Percentiles rank a stretch among this genome's conserved stretches.
phyloP scores from a whole-genome alignment of 805 yeast species.

The Candida golubevii region DNA sequence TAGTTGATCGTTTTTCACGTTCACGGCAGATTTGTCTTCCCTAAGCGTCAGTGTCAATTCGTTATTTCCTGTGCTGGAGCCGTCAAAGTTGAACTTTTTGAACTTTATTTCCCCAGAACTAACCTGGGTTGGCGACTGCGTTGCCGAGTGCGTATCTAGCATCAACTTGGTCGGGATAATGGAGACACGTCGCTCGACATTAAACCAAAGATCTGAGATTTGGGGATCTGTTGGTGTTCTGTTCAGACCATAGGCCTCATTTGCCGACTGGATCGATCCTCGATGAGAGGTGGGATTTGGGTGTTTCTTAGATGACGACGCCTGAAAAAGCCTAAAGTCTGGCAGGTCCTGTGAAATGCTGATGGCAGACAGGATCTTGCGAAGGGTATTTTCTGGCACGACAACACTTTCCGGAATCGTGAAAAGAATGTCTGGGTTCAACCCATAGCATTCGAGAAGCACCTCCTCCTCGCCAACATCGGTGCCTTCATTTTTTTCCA shows the following conservation, averaged over 20 bases:
- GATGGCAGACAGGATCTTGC: constrained; percentile 4
- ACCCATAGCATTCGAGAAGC: constrained; percentile 16
- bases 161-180: constrained; percentile 24
- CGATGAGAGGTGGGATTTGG: not conserved
- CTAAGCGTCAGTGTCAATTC: not conserved
- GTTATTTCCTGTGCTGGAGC: constrained; percentile 1
- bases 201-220: constrained; percentile 9
- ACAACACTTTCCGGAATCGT: constrained; percentile 12
- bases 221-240: not conserved
- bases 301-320: not conserved
- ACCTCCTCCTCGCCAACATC: constrained; percentile 19
- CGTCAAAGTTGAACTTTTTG: constrained; percentile 11
- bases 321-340: not conserved
- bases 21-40: not conserved
- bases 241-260: not conserved
- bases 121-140: not conserved
- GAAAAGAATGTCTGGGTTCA: constrained; percentile 18
- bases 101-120: constrained; percentile 6
- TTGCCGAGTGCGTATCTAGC: not conserved
- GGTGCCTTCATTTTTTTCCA: constrained; percentile 7
- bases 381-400: constrained; percentile 5
- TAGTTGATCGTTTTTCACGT: constrained; percentile 7
- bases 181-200: constrained; percentile 24
- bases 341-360: not conserved
- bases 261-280: constrained; percentile 2